Evolutionary conservation across 1,139 yeast species (phyloP).

Genomic region (Geotrichum klebahnii): DNA sequence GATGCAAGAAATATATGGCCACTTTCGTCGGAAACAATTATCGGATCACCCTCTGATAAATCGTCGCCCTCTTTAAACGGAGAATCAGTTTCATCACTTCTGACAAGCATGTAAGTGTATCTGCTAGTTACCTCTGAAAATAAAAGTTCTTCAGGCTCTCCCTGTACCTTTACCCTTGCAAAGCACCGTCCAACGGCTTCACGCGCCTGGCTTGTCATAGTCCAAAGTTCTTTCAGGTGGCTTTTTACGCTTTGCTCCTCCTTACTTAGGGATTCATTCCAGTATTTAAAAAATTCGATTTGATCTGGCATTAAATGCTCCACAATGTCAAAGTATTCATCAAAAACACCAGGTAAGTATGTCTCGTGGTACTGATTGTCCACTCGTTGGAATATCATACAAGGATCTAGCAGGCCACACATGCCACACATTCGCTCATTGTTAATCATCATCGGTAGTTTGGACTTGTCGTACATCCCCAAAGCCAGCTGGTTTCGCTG

Average conservation of each 20-base stretch:
- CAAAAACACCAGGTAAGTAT: conserved; percentile 2
- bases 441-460: conserved; percentile 57
- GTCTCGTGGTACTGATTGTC: conserved; percentile 42
- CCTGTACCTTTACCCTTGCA: conserved; percentile 44
- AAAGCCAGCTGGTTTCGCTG: conserved; percentile 68
- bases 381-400: conserved; percentile 43
- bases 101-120: conserved; percentile 9
- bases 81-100: conserved; percentile 16
- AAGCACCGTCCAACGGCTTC: conserved; percentile 62
- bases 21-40: conserved; percentile 71
- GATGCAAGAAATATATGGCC: conserved; percentile 74
- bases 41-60: conserved; percentile 37
- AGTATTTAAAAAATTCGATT: conserved; percentile 54
- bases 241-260: conserved; percentile 63
- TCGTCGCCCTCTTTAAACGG: conserved; percentile 27
- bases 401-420: conserved; percentile 58
- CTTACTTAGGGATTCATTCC: conserved; percentile 67
- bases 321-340: conserved; percentile 8
- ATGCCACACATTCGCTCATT: conserved; percentile 57
- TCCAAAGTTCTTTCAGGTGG: conserved; percentile 65
- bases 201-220: conserved; percentile 55
- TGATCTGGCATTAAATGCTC: conserved; percentile 11
- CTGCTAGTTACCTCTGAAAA: conserved; percentile 13
- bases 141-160: conserved; percentile 26
- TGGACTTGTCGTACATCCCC: conserved; percentile 44